These are phyloP conservation scores for Gossypium schwendimanii DNA, from an alignment of 441 rosid genomes.

Conservation along the genomic window DNA sequence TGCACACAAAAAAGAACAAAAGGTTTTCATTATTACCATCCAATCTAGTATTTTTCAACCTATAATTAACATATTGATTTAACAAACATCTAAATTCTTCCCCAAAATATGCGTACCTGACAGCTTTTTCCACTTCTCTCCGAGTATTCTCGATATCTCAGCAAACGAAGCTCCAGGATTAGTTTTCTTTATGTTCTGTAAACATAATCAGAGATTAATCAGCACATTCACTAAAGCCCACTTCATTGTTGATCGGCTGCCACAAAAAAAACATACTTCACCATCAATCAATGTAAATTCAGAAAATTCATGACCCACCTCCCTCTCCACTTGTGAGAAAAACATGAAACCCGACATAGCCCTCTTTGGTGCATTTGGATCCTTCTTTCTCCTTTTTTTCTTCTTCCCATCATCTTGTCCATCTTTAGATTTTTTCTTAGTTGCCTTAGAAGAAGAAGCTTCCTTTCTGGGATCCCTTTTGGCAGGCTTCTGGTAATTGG, in stretches of 20 bases:
- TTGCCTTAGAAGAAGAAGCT: slow-evolving; percentile 46
- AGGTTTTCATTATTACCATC: background rate
- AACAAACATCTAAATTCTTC: background rate
- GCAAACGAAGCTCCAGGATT: slow-evolving; percentile 72
- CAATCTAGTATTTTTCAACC: background rate
- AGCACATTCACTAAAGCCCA: background rate
- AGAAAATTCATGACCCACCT: slow-evolving; percentile 38
- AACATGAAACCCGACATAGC: slow-evolving; percentile 73
- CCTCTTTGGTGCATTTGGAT: slow-evolving; percentile 96
- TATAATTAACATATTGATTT: background rate
- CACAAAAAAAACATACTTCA: background rate
- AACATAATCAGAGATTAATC: background rate
- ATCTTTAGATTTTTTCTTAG: slow-evolving; percentile 65
- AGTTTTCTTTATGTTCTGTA: slow-evolving; percentile 67
- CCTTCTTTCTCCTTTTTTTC: slow-evolving; percentile 81
- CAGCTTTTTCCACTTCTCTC: slow-evolving; percentile 81
- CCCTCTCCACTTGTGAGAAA: slow-evolving; percentile 81
- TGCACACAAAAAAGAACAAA: slow-evolving; percentile 19
- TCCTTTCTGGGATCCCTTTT: slow-evolving; percentile 68
- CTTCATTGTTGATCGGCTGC: background rate
- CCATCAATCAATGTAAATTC: background rate
- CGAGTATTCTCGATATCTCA: slow-evolving; percentile 56
- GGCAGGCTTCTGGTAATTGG: slow-evolving; percentile 54
- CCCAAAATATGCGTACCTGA: slow-evolving; percentile 34
- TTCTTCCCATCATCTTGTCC: slow-evolving; percentile 70